Percentiles rank a stretch among this genome's conserved stretches.
These are phyloP conservation scores for Nicotiana obtusifolia DNA, from an alignment of 257 asterid genomes.

Conservation along the genomic window DNA sequence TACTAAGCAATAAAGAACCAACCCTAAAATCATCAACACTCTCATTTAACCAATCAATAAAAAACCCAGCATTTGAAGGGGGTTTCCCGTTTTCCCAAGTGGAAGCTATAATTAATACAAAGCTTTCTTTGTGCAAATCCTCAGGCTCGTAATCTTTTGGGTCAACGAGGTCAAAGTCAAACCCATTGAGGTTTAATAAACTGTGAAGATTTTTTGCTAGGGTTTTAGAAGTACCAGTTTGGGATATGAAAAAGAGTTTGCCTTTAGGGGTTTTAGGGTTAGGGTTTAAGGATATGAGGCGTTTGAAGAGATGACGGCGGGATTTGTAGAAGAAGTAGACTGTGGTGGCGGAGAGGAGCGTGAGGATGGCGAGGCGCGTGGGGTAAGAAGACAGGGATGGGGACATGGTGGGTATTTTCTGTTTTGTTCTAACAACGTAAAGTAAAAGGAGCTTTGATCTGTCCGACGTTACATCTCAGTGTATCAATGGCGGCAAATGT, in stretches of 20 bases:
- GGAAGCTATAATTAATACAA: conserved; percentile 63
- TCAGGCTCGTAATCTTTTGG: conserved; percentile 89
- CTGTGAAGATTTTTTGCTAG: conserved; percentile 80
- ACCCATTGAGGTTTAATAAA: conserved; percentile 33
- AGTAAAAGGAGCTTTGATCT: background rate
- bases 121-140: conserved; percentile 61
- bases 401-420: conserved; percentile 36
- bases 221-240: conserved; percentile 71
- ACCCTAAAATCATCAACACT: conserved; percentile 94
- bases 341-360: conserved; percentile 80
- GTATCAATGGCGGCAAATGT: background rate
- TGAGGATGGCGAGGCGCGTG: conserved; percentile 55
- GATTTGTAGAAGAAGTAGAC: conserved; percentile 70
- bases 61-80: conserved; percentile 62
- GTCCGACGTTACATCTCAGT: background rate
- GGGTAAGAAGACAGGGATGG: conserved; percentile 37
- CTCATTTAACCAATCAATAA: conserved; percentile 81
- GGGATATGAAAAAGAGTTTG: conserved; percentile 70
- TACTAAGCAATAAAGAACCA: conserved; percentile 62
- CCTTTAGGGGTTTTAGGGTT: conserved; percentile 35
- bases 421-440: background rate
- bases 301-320: conserved; percentile 58
- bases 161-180: conserved; percentile 64
- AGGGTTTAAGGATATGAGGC: conserved; percentile 22
- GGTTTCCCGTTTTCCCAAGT: conserved; percentile 91